Percentiles rank a stretch among this genome's conserved stretches.
Evolutionary conservation across 306 rosid genomes (phyloP).

Genomic region (Datisca glomerata): DNA sequence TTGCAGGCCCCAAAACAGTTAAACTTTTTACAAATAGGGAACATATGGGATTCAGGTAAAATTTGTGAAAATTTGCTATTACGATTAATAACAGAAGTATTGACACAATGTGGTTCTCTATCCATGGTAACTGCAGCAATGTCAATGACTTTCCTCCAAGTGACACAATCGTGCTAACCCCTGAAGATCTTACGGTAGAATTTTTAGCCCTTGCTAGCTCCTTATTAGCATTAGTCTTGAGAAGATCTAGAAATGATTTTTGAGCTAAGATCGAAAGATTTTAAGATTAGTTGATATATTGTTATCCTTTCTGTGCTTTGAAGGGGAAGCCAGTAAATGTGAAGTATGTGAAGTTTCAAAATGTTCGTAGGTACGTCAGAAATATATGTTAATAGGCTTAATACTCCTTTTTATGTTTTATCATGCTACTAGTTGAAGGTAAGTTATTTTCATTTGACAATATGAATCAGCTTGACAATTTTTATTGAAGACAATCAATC

Average conservation of each 20-base stretch:
- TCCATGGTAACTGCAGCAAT: conserved; percentile 56
- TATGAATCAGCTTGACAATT: conserved; percentile 65
- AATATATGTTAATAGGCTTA: conserved; percentile 8
- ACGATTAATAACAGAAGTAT: no score
- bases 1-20: conserved; percentile 83
- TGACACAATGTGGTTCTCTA: no score
- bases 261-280: not conserved
- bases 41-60: conserved; percentile 97
- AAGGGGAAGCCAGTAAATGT: conserved; percentile 76
- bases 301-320: conserved; percentile 6
- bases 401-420: conserved; percentile 3
- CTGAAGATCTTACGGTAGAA: conserved; percentile 58
- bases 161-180: conserved; percentile 50
- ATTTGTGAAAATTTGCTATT: conserved; percentile 3
- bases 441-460: conserved; percentile 12
- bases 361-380: conserved; percentile 71
- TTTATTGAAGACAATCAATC: conserved; percentile 92
- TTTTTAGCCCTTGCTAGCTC: not conserved
- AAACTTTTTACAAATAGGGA: conserved; percentile 90
- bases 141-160: conserved; percentile 83
- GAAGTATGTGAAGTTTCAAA: conserved; percentile 94
- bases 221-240: no score
- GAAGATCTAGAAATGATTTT: not conserved
- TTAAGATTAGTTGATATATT: conserved; percentile 2
- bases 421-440: not conserved